Conservation (phyloP, 2,329 filamentous ascomycete genomes). For the Venturiaceae sp. region DNA sequence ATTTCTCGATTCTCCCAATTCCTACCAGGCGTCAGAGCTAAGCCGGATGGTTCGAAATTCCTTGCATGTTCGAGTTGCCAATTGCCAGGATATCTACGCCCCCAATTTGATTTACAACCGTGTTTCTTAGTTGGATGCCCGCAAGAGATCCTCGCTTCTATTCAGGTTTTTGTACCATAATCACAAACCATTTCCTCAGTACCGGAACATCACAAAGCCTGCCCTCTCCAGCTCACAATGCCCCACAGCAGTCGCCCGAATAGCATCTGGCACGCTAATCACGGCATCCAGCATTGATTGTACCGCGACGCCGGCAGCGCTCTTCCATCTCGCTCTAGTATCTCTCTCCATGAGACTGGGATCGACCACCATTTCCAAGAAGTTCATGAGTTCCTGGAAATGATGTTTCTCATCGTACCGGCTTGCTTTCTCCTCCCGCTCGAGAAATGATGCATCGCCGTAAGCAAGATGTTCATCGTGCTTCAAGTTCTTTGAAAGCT, state of each 20-base stretch:
- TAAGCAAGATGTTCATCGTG: background rate
- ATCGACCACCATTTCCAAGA: constrained; percentile 20
- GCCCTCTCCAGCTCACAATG: constrained; percentile 25
- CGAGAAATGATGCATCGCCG: background rate
- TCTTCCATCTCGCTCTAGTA: constrained; percentile 21
- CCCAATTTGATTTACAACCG: no score
- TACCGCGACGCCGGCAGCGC: constrained; percentile 19
- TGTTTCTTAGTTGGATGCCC: no score
- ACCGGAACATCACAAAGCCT: constrained; percentile 27
- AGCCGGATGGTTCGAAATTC: no score
- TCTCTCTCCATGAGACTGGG: constrained; percentile 16
- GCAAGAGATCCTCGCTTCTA: no score
- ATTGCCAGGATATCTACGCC: no score
- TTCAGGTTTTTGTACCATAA: no score
- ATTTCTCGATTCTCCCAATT: no score
- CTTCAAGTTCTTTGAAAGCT: background rate
- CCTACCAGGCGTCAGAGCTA: no score
- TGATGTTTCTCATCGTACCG: constrained; percentile 18
- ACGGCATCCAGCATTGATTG: constrained; percentile 27
- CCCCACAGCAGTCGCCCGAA: constrained; percentile 17
- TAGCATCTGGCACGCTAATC: constrained; percentile 18
- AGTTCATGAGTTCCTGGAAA: constrained; percentile 25
- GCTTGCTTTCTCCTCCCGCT: background rate
- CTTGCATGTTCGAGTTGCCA: no score
- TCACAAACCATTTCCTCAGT: constrained; percentile 14